Conservation (phyloP, 2,329 filamentous ascomycete species). For the Talaromyces rugulosus region DNA sequence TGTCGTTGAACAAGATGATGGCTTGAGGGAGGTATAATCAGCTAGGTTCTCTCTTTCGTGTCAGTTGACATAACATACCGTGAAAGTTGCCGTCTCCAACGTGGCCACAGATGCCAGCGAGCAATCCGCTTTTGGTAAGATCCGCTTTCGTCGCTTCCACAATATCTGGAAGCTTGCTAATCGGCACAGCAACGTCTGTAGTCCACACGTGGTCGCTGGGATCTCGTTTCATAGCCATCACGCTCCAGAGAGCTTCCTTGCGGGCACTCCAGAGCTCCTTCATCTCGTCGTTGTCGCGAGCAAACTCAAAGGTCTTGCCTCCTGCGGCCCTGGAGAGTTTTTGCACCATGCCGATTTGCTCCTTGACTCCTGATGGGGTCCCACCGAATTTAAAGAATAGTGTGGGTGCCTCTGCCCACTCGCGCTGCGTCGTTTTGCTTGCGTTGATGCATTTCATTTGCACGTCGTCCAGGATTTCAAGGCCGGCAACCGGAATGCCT, state of each 20-base stretch:
- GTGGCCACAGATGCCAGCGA: conserved; percentile 66
- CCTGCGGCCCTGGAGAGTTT: conserved; percentile 53
- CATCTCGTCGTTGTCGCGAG: conserved; percentile 60
- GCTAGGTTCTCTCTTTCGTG: neutral
- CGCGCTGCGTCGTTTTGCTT: conserved; percentile 41
- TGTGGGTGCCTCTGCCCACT: conserved; percentile 66
- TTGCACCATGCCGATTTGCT: conserved; percentile 59
- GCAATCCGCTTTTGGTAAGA: conserved; percentile 58
- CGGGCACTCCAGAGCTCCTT: conserved; percentile 70
- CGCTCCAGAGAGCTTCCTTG: conserved; percentile 70
- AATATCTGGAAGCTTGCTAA: conserved; percentile 66
- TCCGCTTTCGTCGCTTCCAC: conserved; percentile 67
- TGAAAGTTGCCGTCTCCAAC: conserved; percentile 75
- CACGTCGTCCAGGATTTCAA: conserved; percentile 87
- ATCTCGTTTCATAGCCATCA: conserved; percentile 60
- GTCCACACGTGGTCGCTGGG: conserved; percentile 67
- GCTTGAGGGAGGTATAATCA: conserved; percentile 33
- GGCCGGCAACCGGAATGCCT: conserved; percentile 81
- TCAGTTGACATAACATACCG: conserved; percentile 37
- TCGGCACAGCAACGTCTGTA: conserved; percentile 75
- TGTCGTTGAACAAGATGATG: conserved; percentile 59
- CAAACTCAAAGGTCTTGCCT: conserved; percentile 64
- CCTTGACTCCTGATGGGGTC: conserved; percentile 58
- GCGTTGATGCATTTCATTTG: conserved; percentile 73
- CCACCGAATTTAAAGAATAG: conserved; percentile 74